Percentiles rank a stretch among this genome's conserved stretches.
Conservation (phyloP, 2,329 filamentous ascomycete genomes). For the Diaporthe longicolla region DNA sequence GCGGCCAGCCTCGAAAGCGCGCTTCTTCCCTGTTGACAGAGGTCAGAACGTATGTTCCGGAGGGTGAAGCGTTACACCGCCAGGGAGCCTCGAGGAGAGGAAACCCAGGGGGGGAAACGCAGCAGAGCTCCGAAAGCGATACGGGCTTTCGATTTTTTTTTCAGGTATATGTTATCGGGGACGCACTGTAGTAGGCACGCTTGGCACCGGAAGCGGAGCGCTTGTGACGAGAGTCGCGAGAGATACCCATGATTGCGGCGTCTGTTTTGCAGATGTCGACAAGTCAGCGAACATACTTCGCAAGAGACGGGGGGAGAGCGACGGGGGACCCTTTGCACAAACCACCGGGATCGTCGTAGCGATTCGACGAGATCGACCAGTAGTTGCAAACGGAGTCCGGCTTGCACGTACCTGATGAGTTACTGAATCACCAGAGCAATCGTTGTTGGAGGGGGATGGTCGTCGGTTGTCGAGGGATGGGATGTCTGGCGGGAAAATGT, state of each 20-base stretch:
- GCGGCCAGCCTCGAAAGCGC: slow-evolving; percentile 99
- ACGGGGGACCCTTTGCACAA: neutral
- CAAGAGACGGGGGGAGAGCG: neutral
- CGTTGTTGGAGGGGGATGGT: slow-evolving; percentile 39
- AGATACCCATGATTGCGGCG: slow-evolving; percentile 98
- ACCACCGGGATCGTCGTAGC: neutral
- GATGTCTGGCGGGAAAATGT: slow-evolving; percentile 32
- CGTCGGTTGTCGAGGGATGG: slow-evolving; percentile 41
- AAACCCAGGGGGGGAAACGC: too few relatives aligned
- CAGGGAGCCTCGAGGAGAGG: neutral
- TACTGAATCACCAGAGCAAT: slow-evolving; percentile 44
- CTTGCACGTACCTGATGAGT: slow-evolving; percentile 44
- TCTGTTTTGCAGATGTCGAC: slow-evolving; percentile 59
- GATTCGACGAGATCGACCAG: neutral
- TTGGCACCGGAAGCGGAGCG: slow-evolving; percentile 99
- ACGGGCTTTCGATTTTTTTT: slow-evolving; percentile 76
- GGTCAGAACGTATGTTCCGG: slow-evolving; percentile 79
- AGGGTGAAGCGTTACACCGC: slow-evolving; percentile 8
- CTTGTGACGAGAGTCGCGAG: slow-evolving; percentile 99
- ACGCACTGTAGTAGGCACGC: slow-evolving; percentile 91
- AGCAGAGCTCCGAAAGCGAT: slow-evolving; percentile 57
- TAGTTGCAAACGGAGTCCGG: neutral
- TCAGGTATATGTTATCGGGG: slow-evolving; percentile 61
- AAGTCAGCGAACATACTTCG: slow-evolving; percentile 45
- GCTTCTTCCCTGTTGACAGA: slow-evolving; percentile 87